These are phyloP conservation scores for Vitis labrusca DNA, from an alignment of 164 flowering plant genomes.

Conservation along the genomic window DNA sequence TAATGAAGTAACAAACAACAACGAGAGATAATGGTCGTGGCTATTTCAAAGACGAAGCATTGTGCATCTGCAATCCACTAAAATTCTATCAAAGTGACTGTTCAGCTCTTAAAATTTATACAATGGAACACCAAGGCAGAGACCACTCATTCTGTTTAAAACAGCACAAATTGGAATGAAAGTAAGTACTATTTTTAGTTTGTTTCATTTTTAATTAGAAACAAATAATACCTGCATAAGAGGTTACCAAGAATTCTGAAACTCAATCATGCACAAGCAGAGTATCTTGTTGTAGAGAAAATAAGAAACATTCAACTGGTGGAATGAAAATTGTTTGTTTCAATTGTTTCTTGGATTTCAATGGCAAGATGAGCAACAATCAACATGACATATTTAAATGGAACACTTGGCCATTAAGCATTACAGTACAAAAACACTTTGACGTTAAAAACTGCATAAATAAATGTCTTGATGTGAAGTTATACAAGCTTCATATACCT, in stretches of 20 bases:
- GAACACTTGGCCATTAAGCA: background rate
- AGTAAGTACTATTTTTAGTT: background rate
- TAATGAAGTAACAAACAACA: too few species aligned
- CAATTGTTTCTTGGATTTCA: background rate
- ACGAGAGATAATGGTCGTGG: too few species aligned
- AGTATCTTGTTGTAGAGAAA: background rate
- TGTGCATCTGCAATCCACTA: background rate
- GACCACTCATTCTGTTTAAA: background rate
- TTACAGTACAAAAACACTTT: background rate
- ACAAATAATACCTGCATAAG: background rate
- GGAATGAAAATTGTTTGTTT: background rate
- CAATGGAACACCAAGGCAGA: background rate
- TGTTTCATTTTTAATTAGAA: background rate
- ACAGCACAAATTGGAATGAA: background rate
- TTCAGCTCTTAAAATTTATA: background rate
- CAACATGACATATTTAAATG: background rate
- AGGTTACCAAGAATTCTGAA: background rate
- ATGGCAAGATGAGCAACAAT: background rate
- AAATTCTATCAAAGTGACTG: background rate
- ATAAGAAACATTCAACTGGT: background rate
- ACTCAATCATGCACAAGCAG: background rate
- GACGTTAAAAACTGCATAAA: background rate
- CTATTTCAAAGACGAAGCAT: background rate
- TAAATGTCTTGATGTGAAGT: background rate
- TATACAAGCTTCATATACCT: conserved; percentile 40